Percentiles rank a stretch among this genome's conserved stretches.
Evolutionary conservation across 352 stramenopile species (phyloP).

Genomic region (Aphanomyces invadans): DNA sequence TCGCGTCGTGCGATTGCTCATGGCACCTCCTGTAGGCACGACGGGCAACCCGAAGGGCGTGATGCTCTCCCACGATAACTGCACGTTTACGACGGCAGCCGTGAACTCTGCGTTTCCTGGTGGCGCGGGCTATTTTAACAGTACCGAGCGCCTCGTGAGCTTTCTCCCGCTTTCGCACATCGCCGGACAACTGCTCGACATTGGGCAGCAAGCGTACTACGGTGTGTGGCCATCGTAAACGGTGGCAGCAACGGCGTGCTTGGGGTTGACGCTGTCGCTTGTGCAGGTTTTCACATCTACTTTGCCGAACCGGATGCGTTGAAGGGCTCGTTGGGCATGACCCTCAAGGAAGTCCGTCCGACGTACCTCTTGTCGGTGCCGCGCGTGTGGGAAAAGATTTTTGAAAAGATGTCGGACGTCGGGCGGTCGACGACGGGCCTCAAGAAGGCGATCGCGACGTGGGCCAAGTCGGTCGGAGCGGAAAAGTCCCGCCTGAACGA

Average conservation of each 20-base stretch:
- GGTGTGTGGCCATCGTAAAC: too few species aligned
- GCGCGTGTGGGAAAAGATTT: slow-evolving; percentile 83
- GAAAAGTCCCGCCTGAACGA: slow-evolving; percentile 55
- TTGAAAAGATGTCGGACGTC: slow-evolving; percentile 66
- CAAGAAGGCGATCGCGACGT: slow-evolving; percentile 77
- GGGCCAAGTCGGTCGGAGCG: slow-evolving; percentile 67
- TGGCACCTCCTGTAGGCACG: slow-evolving; percentile 25
- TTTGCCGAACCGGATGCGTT: slow-evolving; percentile 69
- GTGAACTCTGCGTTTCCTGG: slow-evolving; percentile 34
- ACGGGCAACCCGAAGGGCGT: slow-evolving; percentile 58
- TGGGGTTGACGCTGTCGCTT: too few species aligned
- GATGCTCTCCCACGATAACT: slow-evolving; percentile 73
- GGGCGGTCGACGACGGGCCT: slow-evolving; percentile 51
- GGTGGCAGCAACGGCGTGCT: too few species aligned
- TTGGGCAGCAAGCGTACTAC: slow-evolving; percentile 41
- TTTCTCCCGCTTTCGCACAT: slow-evolving; percentile 81
- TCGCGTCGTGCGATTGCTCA: neutral
- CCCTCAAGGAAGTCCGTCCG: slow-evolving; percentile 52
- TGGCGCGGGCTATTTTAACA: slow-evolving; percentile 33
- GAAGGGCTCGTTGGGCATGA: slow-evolving; percentile 54
- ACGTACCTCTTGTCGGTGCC: slow-evolving; percentile 81
- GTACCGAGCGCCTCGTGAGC: slow-evolving; percentile 62
- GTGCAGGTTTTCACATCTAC: slow-evolving; percentile 57
- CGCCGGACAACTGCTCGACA: slow-evolving; percentile 71
- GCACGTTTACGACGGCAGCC: slow-evolving; percentile 53